A percentile compares a stretch with the other conserved stretches of the same genome.
These are phyloP conservation scores for Fusarium camptoceras DNA, from an alignment of 2,329 filamentous ascomycete species.

Conservation along the genomic window DNA sequence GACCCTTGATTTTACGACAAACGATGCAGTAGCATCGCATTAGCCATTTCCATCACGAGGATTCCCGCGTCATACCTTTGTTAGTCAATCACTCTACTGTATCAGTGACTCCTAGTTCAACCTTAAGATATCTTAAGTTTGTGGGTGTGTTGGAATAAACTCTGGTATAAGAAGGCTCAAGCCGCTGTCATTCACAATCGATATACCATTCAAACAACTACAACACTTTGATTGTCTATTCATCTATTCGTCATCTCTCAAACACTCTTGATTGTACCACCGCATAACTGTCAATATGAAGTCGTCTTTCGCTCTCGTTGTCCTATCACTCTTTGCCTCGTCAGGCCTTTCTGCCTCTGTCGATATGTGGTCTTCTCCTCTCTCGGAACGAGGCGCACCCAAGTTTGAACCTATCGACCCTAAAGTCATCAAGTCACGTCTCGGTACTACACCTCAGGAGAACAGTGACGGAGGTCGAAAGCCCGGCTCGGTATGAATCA, in stretches of 20 bases:
- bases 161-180: slow-evolving; percentile 30
- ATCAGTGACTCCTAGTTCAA: neutral
- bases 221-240: too few relatives aligned
- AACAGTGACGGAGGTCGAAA: slow-evolving; percentile 26
- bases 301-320: slow-evolving; percentile 8
- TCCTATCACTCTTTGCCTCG: slow-evolving; percentile 25
- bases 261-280: neutral
- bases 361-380: slow-evolving; percentile 40
- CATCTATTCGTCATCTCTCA: neutral
- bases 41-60: slow-evolving; percentile 30
- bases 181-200: slow-evolving; percentile 11
- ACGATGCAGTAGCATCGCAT: slow-evolving; percentile 28
- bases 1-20: slow-evolving; percentile 20
- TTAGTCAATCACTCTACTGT: neutral
- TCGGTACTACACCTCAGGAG: slow-evolving; percentile 38
- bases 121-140: neutral
- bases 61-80: slow-evolving; percentile 31
- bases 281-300: slow-evolving; percentile 34
- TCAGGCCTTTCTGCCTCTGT: slow-evolving; percentile 37
- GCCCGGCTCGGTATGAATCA: slow-evolving; percentile 32
- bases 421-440: slow-evolving; percentile 37
- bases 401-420: slow-evolving; percentile 34
- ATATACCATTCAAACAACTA: neutral
- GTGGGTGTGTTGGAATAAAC: neutral
- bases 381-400: slow-evolving; percentile 25